Conservation (phyloP, 2,329 filamentous ascomycete genomes). For the Capronia americana region DNA sequence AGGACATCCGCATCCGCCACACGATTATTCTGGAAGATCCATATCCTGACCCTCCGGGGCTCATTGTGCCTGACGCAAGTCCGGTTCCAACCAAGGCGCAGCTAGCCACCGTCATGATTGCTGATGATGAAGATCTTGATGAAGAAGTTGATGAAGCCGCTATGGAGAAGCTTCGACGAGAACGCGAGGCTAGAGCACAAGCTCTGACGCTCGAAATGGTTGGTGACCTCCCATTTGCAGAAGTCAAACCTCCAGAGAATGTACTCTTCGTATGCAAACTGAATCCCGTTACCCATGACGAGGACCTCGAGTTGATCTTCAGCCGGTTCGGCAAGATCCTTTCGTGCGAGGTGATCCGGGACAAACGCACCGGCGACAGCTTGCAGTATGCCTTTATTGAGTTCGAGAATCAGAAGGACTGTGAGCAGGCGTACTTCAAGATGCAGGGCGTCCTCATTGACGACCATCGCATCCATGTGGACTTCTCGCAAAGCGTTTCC, state of each 20-base stretch:
- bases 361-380: slow-evolving; percentile 91
- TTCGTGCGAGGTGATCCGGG: slow-evolving; percentile 93
- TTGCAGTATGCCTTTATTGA: slow-evolving; percentile 98
- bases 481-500: slow-evolving; percentile 93
- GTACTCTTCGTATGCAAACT: slow-evolving; percentile 98
- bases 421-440: slow-evolving; percentile 96
- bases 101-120: slow-evolving; percentile 88
- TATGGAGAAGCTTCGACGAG: slow-evolving; percentile 78
- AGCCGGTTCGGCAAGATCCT: slow-evolving; percentile 94
- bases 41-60: slow-evolving; percentile 77
- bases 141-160: slow-evolving; percentile 81
- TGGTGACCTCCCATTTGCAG: slow-evolving; percentile 93
- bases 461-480: slow-evolving; percentile 95
- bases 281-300: slow-evolving; percentile 93
- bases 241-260: slow-evolving; percentile 97
- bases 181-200: slow-evolving; percentile 90
- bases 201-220: slow-evolving; percentile 97
- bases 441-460: slow-evolving; percentile 98
- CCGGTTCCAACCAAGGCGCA: slow-evolving; percentile 84
- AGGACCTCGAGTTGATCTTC: slow-evolving; percentile 94
- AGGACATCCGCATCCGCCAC: slow-evolving; percentile 94
- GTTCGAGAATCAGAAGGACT: slow-evolving; percentile 89
- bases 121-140: slow-evolving; percentile 82
- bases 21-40: slow-evolving; percentile 92
- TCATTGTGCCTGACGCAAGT: slow-evolving; percentile 78